Evolutionary conservation across 2,329 filamentous ascomycete genomes (phyloP).

Genomic region (Fusarium sacchari): DNA sequence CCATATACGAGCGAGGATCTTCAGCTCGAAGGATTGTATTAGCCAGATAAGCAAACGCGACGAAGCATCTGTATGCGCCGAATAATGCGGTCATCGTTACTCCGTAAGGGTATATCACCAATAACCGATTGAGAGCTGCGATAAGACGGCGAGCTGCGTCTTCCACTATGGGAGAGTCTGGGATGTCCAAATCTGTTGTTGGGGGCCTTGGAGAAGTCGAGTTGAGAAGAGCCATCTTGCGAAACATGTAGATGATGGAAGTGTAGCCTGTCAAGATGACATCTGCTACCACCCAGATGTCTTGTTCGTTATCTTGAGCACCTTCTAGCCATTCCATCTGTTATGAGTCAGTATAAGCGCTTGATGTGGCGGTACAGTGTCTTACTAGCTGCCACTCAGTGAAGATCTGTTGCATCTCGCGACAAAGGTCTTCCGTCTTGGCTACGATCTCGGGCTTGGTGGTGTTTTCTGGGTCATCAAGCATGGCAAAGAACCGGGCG

Average conservation of each 20-base stretch:
- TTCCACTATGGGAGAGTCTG: constrained; percentile 44
- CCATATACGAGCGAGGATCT: constrained; percentile 20
- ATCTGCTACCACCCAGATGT: constrained; percentile 44
- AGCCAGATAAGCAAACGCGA: constrained; percentile 44
- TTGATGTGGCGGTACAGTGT: accelerated
- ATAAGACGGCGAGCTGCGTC: constrained; percentile 41
- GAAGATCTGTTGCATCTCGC: constrained; percentile 42
- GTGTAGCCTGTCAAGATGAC: constrained; percentile 46
- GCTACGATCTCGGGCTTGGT: constrained; percentile 36
- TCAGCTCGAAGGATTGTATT: constrained; percentile 36
- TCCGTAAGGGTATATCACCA: constrained; percentile 37
- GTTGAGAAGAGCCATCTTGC: constrained; percentile 44
- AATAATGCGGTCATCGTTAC: constrained; percentile 40
- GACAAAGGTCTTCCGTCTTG: constrained; percentile 44
- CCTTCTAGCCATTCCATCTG: constrained; percentile 42
- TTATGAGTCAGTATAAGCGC: not conserved
- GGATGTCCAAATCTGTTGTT: constrained; percentile 43
- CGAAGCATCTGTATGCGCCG: constrained; percentile 44
- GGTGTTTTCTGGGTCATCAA: constrained; percentile 37
- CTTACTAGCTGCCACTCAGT: constrained; percentile 45
- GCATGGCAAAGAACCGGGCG: constrained; percentile 45
- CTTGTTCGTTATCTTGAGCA: constrained; percentile 29
- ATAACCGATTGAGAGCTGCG: constrained; percentile 25
- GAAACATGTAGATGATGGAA: constrained; percentile 49
- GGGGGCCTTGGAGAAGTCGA: constrained; percentile 42